Evolutionary conservation across 2,329 filamentous ascomycete genomes (phyloP), one percentile per base, ranked within the genome.

Genomic region (Fusarium camptoceras): DNA sequence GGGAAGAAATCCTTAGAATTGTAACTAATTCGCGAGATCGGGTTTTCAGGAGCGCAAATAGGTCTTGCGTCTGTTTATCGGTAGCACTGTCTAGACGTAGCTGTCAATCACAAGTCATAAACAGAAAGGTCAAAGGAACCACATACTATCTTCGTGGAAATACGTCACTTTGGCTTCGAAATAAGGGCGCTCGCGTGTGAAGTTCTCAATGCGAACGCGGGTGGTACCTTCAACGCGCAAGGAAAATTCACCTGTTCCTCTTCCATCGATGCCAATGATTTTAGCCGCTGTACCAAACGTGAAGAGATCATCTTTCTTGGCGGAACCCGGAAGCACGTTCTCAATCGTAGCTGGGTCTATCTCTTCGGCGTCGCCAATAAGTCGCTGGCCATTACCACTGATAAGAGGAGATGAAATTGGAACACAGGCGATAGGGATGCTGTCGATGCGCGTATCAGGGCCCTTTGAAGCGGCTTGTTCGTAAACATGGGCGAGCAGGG

Each of bases 11-110:
- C 53, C 94, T 88, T 30, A 98, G 85, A 25, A 97, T 88, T 3
- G 92, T 91, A 25, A 98, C 88, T 43, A 98, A 88, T 79, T 98
- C 95, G 65, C 93, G 88, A 8, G 94, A 97, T 46, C 95, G 85
- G 62, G 92, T 87, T 82, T 97, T 97, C 61, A 99, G 85, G 59
- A 93, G 89, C 49, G 88, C 86, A 78, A 98, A 98, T 25, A 92
- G 83, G 42, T 91, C 88, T 66, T 89, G 87, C 16, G 92, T 84
- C 68, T 91, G 87, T 49, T 87, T 81, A 70, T 94, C 90, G 59
- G 76, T 62, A 20, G 76, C 63, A 37, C 76, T 75, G 41, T 73
- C 80, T 81, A 50, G 11, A 18, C 20, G 44, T 27, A 54, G 39
- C 30, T 14, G 49, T 74, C 47, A 70, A 60, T 20, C 61, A 14